Percentiles rank a stretch among this genome's conserved stretches.
Conservation (phyloP, 257 asterid species). For the Penstemon davidsonii region DNA sequence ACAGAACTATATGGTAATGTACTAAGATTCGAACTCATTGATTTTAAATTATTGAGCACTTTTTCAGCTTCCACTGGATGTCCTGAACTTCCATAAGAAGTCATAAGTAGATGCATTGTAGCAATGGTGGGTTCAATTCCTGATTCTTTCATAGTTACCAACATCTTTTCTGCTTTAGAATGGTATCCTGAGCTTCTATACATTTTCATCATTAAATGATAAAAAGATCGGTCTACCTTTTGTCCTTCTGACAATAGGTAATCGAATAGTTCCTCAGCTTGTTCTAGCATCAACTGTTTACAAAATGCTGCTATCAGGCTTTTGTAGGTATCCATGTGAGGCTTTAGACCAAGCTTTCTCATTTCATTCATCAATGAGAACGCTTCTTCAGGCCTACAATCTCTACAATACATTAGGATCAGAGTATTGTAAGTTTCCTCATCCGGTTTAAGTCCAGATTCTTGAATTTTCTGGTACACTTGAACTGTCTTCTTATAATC, state of each 20-base stretch:
- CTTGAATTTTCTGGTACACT: conserved; percentile 68
- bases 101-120: conserved; percentile 95
- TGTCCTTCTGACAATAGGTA: conserved; percentile 56
- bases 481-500: conserved; percentile 80
- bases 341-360: conserved; percentile 57
- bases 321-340: conserved; percentile 72
- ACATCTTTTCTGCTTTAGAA: conserved; percentile 71
- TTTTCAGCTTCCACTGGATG: conserved; percentile 89
- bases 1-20: conserved; percentile 81
- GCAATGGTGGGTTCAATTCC: conserved; percentile 80
- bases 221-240: conserved; percentile 74
- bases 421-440: conserved; percentile 76
- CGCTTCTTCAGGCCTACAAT: conserved; percentile 85
- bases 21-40: conserved; percentile 54
- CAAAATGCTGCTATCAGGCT: conserved; percentile 85
- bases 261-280: conserved; percentile 85
- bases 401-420: conserved; percentile 90
- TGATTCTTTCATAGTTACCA: conserved; percentile 81
- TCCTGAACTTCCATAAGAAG: conserved; percentile 94
- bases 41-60: conserved; percentile 68
- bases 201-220: conserved; percentile 97
- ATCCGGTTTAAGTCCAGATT: conserved; percentile 72
- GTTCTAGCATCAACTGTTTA: conserved; percentile 73
- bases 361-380: conserved; percentile 61
- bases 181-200: conserved; percentile 72